These are phyloP conservation scores for Parachlorella kessleri DNA, from an alignment of 139 green algal genomes.

Conservation along the genomic window DNA sequence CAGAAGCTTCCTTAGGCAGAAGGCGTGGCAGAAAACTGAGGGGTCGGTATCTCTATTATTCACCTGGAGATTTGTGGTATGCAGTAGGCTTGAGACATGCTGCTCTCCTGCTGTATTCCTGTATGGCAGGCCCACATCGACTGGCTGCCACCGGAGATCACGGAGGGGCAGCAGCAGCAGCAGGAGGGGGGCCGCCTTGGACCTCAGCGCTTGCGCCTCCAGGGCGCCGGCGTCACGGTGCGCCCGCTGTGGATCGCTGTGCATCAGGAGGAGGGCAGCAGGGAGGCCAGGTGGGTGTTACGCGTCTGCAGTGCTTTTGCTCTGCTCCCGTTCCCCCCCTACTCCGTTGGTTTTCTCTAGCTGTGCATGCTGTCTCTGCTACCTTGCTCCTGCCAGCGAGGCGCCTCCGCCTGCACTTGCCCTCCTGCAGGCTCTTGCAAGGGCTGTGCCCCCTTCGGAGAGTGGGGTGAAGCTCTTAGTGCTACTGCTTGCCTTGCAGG, in stretches of 20 bases:
- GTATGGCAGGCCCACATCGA: no score
- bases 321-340: not conserved
- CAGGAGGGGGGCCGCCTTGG: not conserved
- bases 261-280: slow-evolving; percentile 23
- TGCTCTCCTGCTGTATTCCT: no score
- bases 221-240: slow-evolving; percentile 23
- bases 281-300: slow-evolving; percentile 24
- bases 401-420: not conserved
- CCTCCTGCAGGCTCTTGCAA: not conserved
- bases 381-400: not conserved
- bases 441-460: no score
- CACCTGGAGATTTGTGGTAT: no score
- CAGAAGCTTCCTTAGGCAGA: no score
- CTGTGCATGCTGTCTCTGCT: not conserved
- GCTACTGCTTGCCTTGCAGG: slow-evolving; percentile 10
- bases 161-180: no score
- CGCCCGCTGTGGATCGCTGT: slow-evolving; percentile 54
- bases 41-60: no score
- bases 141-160: no score
- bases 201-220: slow-evolving; percentile 20
- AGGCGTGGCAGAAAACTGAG: no score
- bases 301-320: not conserved
- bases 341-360: not conserved
- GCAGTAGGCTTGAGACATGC: no score
- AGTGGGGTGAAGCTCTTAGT: no score